Percentiles rank a stretch among this genome's conserved stretches.
Conservation (phyloP, 2,329 filamentous ascomycete species). For the Ascosphaera acerosa region DNA sequence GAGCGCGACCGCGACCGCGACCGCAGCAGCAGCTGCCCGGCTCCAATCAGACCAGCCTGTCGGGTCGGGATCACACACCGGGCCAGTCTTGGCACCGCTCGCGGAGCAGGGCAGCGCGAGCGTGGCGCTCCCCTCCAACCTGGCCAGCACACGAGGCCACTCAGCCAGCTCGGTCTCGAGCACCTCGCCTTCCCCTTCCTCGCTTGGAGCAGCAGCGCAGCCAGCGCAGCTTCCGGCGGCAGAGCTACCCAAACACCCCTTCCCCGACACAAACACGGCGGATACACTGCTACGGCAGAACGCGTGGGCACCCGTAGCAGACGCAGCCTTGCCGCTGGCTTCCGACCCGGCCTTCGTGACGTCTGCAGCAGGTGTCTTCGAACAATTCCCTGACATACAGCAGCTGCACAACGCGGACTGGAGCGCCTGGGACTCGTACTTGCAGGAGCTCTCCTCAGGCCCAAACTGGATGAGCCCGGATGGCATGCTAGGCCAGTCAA, state of each 20-base stretch:
- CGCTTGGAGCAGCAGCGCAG: background rate
- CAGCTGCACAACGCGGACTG: slow-evolving; percentile 12
- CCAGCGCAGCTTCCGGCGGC: background rate
- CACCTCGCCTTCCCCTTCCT: background rate
- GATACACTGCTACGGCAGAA: too few species aligned
- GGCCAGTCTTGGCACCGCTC: background rate
- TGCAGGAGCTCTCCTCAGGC: slow-evolving; percentile 18
- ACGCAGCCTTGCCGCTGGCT: slow-evolving; percentile 8
- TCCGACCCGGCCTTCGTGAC: slow-evolving; percentile 19
- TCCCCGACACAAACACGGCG: background rate
- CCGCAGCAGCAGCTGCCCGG: background rate
- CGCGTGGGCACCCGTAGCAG: background rate
- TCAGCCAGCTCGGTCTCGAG: background rate
- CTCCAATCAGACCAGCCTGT: background rate
- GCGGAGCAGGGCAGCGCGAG: background rate
- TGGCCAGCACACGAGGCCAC: background rate
- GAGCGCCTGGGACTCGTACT: slow-evolving; percentile 45
- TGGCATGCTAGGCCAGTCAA: background rate
- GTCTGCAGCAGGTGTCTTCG: slow-evolving; percentile 31
- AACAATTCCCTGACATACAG: slow-evolving; percentile 29
- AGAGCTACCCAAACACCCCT: background rate
- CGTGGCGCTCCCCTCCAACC: background rate
- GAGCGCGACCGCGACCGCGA: slow-evolving; percentile 3
- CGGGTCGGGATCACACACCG: too few species aligned
- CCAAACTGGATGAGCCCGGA: background rate